Conservation (phyloP, 768 basidiomycete species). For the Amanita molliuscula region DNA sequence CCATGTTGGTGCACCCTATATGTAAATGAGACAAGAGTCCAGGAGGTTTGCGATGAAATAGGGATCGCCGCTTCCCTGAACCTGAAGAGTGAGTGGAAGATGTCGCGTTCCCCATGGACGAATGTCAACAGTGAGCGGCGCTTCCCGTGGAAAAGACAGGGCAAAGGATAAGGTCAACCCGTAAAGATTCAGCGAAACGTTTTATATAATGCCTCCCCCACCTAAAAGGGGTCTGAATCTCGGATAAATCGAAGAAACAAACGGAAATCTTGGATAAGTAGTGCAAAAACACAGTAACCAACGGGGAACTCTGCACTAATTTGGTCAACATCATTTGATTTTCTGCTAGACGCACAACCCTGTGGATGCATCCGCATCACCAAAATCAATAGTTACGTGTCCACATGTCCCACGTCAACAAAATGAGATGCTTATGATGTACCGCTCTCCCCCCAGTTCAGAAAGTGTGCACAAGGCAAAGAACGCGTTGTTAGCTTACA, state of each 20-base stretch:
- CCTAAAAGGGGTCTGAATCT: background rate
- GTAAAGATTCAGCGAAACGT: background rate
- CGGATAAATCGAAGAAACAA: background rate
- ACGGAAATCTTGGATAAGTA: background rate
- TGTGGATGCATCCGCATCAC: too few species aligned
- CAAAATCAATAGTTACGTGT: too few species aligned
- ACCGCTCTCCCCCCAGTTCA: too few species aligned
- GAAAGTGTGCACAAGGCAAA: too few species aligned
- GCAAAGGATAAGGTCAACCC: background rate
- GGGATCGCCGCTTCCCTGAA: slow-evolving; percentile 11
- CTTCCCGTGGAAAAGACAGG: slow-evolving; percentile 6
- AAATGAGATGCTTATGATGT: too few species aligned
- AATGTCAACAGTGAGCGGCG: slow-evolving; percentile 4
- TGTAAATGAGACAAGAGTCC: slow-evolving; percentile 26
- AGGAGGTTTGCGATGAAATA: slow-evolving; percentile 24
- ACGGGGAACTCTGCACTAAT: background rate
- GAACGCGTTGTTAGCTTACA: too few species aligned
- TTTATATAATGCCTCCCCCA: background rate
- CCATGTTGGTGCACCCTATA: slow-evolving; percentile 27
- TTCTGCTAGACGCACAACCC: background rate
- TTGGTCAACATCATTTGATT: background rate
- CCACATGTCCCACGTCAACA: too few species aligned
- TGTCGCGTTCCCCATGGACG: slow-evolving; percentile 22
- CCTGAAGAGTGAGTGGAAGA: slow-evolving; percentile 5
- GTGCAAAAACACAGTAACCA: background rate